Percentiles rank a stretch among this genome's conserved stretches.
Conservation (phyloP, 345 rosid genomes). For the Lepidium didymum region DNA sequence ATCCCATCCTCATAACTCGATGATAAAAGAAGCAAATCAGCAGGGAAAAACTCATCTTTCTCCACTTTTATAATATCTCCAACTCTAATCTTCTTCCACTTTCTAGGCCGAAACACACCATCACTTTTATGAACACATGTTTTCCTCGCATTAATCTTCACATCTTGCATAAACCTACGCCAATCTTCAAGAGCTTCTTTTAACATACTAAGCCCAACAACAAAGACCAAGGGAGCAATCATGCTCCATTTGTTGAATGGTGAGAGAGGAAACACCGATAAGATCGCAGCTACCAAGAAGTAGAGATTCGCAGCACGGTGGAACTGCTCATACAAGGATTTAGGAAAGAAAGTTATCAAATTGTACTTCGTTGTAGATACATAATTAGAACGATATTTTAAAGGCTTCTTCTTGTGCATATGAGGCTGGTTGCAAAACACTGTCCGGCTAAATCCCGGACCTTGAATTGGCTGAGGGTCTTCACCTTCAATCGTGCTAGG, state of each 20-base stretch:
- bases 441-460: slow-evolving; percentile 62
- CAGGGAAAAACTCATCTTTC: slow-evolving; percentile 91
- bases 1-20: slow-evolving; percentile 92
- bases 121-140: slow-evolving; percentile 46
- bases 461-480: slow-evolving; percentile 48
- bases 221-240: slow-evolving; percentile 85
- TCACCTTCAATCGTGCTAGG: slow-evolving; percentile 39
- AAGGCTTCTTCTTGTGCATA: slow-evolving; percentile 63
- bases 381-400: slow-evolving; percentile 68
- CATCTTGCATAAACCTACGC: slow-evolving; percentile 90
- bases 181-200: slow-evolving; percentile 97
- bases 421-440: slow-evolving; percentile 81
- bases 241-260: slow-evolving; percentile 86
- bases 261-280: slow-evolving; percentile 68
- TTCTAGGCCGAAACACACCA: slow-evolving; percentile 49
- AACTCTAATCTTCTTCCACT: slow-evolving; percentile 70
- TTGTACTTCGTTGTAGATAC: slow-evolving; percentile 89
- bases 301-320: slow-evolving; percentile 89
- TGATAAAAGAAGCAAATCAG: slow-evolving; percentile 83
- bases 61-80: slow-evolving; percentile 87
- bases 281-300: slow-evolving; percentile 75
- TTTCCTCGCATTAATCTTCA: slow-evolving; percentile 71
- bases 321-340: slow-evolving; percentile 88
- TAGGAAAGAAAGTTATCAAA: slow-evolving; percentile 66
- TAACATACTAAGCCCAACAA: slow-evolving; percentile 88